Conservation (phyloP, 108 stramenopile genomes). For the Fragilariopsis cylindrus region DNA sequence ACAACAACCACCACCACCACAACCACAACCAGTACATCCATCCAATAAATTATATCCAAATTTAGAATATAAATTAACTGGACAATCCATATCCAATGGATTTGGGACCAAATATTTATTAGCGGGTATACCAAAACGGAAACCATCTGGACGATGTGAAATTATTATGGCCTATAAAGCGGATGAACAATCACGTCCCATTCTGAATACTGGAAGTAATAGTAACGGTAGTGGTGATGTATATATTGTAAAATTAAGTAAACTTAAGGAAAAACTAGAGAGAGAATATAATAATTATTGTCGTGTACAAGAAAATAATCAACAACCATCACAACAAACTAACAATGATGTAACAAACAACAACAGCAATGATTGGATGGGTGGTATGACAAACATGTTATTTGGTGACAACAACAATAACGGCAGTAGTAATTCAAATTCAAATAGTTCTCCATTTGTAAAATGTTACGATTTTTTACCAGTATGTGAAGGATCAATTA, state of each 20-base stretch:
- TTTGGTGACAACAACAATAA: constrained; percentile 9
- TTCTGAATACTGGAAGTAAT: no score
- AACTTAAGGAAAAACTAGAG: constrained; percentile 7
- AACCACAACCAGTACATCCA: background rate
- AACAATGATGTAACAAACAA: background rate
- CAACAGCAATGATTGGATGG: no score
- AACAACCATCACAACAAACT: background rate
- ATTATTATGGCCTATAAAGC: constrained; percentile 15
- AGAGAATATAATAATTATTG: constrained; percentile 11
- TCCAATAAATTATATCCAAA: constrained; percentile 1
- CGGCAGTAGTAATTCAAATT: background rate
- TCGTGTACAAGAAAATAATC: background rate
- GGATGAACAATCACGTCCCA: background rate
- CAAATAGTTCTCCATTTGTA: constrained; percentile 37
- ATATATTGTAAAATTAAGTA: background rate
- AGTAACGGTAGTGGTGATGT: background rate
- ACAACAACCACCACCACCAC: no score
- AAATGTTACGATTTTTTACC: constrained; percentile 50
- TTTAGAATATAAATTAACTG: constrained; percentile 11
- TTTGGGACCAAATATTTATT: constrained; percentile 13
- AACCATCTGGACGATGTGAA: constrained; percentile 15
- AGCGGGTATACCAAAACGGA: constrained; percentile 21
- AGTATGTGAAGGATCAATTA: constrained; percentile 32
- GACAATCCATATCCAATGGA: constrained; percentile 21
- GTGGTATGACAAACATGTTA: background rate